These are phyloP conservation scores for Parathielavia appendiculata DNA, from an alignment of 495 filamentous ascomycete genomes.

Conservation along the genomic window DNA sequence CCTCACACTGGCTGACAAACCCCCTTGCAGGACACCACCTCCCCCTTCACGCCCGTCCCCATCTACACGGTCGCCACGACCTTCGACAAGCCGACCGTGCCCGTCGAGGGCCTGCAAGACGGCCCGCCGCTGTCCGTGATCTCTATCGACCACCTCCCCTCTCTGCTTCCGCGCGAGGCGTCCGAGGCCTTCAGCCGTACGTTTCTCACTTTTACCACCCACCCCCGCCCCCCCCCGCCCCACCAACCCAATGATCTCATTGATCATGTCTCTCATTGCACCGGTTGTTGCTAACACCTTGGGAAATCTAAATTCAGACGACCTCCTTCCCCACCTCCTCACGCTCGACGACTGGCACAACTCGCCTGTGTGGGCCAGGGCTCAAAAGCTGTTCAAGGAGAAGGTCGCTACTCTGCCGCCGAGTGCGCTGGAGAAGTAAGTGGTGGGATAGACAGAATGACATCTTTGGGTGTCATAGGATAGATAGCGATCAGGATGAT, in stretches of 20 bases:
- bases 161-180: conserved; percentile 78
- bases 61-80: conserved; percentile 79
- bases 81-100: conserved; percentile 77
- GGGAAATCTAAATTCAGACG: conserved; percentile 30
- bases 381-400: conserved; percentile 77
- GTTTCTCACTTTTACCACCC: neutral
- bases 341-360: conserved; percentile 69
- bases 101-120: conserved; percentile 53
- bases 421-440: conserved; percentile 37
- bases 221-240: neutral
- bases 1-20: conserved; percentile 29
- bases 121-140: conserved; percentile 68
- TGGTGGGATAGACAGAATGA: neutral
- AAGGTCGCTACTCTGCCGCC: conserved; percentile 72
- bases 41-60: conserved; percentile 56
- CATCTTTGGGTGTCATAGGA: neutral
- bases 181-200: conserved; percentile 71
- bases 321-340: conserved; percentile 72
- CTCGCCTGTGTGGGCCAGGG: conserved; percentile 73
- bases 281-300: neutral
- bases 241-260: neutral
- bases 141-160: conserved; percentile 87
- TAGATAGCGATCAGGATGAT: neutral
- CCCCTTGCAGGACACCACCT: conserved; percentile 57
- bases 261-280: neutral